Evolutionary conservation across 2,329 filamentous ascomycete species (phyloP), one percentile per base, ranked within the genome.

Genomic region (Aphanocladium album): DNA sequence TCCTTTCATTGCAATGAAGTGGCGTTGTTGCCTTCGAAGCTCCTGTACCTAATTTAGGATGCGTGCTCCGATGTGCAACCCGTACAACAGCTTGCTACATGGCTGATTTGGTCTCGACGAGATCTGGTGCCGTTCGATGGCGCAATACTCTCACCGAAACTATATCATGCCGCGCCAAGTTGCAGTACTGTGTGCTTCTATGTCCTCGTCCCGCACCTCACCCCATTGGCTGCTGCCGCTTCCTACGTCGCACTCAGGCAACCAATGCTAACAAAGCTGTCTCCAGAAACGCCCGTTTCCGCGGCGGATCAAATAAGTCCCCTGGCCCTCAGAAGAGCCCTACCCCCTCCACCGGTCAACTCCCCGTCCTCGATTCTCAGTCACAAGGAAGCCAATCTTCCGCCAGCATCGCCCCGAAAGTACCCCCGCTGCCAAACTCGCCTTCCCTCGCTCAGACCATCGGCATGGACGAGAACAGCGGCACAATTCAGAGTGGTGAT

Each of bases 391-490:
- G 74, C 69, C 80, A 83, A 65, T 79, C 81, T 39, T 79, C 83
- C 39, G 72, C 77, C 55, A 83, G 72, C 67, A 69, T 82, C 64
- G 81, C 83, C 61, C 83, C 83, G 46, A 83, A 81, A 71, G 80
- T 87, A 49, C 83, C 85, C 63, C 84, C 84, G 62, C 76, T 88
- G 67, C 82, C 83, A 52, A 85, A 79, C 69, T 87, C 86, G 62
- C 84, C 86, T 61, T 86, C 85, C 47, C 79, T 89, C 61, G 79
- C 85, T 62, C 82, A 86, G 70, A 86, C 84, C 63, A 87, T 91
- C 75, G 84, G 87, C 54, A 84, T 89, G 77, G 87, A 89, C 68
- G 82, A 87, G 68, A 75, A 82, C 68, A 78, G 76, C 67, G 77
- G 80, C 71, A 72, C 74, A 57, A 74, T 77, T 65, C 66, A 75